Evolutionary conservation across 208 protist species (phyloP).

Genomic region (Leishmania lainsoni): DNA sequence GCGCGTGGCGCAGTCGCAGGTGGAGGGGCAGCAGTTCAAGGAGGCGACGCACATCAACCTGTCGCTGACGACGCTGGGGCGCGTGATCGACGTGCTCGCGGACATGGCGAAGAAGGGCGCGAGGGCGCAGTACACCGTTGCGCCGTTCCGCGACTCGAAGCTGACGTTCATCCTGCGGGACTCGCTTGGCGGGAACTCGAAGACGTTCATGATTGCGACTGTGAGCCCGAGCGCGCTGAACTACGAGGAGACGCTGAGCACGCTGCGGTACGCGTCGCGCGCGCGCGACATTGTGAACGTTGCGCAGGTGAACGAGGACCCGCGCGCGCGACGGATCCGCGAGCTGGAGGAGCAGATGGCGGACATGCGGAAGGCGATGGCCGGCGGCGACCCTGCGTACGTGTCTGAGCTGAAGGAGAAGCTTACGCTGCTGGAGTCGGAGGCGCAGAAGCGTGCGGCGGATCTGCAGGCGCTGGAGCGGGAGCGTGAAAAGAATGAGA

Average conservation of each 20-base stretch:
- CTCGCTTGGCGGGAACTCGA: conserved; percentile 81
- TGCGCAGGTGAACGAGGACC: conserved; percentile 35
- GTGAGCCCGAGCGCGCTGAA: conserved; percentile 69
- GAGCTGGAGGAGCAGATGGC: conserved; percentile 45
- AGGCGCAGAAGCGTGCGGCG: conserved; percentile 60
- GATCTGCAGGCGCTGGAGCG: conserved; percentile 61
- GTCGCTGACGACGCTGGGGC: conserved; percentile 87
- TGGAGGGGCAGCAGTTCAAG: conserved; percentile 78
- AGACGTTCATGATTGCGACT: conserved; percentile 93
- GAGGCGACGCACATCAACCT: conserved; percentile 94
- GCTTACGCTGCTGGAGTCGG: conserved; percentile 54
- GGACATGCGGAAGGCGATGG: conserved; percentile 37
- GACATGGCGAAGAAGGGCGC: conserved; percentile 32
- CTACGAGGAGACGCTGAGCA: conserved; percentile 82
- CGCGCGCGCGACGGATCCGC: conserved; percentile 56
- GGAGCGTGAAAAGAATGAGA: conserved; percentile 51
- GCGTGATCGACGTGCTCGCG: conserved; percentile 89
- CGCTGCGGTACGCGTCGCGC: conserved; percentile 88
- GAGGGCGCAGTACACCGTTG: conserved; percentile 54
- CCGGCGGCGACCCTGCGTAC: conserved; percentile 37
- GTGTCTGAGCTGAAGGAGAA: conserved; percentile 57
- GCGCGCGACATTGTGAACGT: conserved; percentile 36
- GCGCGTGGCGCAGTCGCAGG: conserved; percentile 83
- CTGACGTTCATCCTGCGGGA: conserved; percentile 91
- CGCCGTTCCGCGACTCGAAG: conserved; percentile 89